phyloP scores from a whole-genome alignment of 2,329 filamentous ascomycete species.

The Fusarium luffae region DNA sequence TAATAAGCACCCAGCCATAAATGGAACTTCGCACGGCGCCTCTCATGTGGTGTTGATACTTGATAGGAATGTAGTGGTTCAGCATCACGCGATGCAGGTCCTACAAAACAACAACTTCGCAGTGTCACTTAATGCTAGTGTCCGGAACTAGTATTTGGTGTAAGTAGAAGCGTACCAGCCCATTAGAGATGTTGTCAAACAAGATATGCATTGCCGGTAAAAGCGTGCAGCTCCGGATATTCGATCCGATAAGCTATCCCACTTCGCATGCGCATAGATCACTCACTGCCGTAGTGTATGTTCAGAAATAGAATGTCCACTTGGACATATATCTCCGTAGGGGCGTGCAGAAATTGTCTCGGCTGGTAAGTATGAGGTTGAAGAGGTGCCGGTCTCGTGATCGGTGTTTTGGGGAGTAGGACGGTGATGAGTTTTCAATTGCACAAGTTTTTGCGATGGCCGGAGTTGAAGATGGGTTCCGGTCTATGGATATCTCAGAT shows the following conservation, averaged over 20 bases:
- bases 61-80: neutral
- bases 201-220: slow-evolving; percentile 9
- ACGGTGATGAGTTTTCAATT: neutral
- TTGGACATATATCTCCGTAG: neutral
- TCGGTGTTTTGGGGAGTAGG: neutral
- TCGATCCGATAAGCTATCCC: slow-evolving; percentile 5
- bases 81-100: slow-evolving; percentile 16
- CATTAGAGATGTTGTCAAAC: neutral
- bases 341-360: neutral
- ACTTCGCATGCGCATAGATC: neutral
- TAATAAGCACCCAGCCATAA: neutral
- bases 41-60: neutral
- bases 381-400: neutral
- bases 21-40: neutral
- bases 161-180: neutral
- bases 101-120: slow-evolving; percentile 2
- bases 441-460: neutral
- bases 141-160: neutral
- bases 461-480: neutral
- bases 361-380: neutral
- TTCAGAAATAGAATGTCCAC: neutral
- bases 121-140: neutral
- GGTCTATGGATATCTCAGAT: neutral
- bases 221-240: slow-evolving; percentile 7
- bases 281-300: neutral